Evolutionary conservation across 139 green algal species (phyloP).

Genomic region (Coelastrella sp.): DNA sequence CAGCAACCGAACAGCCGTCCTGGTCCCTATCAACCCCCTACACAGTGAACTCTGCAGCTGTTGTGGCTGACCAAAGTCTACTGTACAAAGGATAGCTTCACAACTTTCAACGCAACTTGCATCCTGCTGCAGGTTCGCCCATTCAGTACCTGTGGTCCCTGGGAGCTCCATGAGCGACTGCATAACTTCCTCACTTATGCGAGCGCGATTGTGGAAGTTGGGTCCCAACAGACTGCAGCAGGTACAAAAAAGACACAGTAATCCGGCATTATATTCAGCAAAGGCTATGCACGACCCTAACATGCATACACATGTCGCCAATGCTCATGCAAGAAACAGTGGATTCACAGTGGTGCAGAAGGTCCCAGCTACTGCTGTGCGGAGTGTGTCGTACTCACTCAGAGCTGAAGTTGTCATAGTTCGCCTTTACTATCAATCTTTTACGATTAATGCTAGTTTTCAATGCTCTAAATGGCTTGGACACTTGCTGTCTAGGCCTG

Average conservation of each 20-base stretch:
- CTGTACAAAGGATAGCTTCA: background rate
- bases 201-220: conserved; percentile 59
- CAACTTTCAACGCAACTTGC: conserved; percentile 48
- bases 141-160: conserved; percentile 62
- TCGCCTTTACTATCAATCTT: conserved; percentile 13
- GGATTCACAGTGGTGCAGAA: background rate
- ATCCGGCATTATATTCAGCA: background rate
- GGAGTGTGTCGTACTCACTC: conserved; percentile 33
- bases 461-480: background rate
- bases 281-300: background rate
- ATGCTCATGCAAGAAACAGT: background rate
- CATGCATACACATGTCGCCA: background rate
- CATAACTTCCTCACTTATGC: conserved; percentile 73
- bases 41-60: background rate
- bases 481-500: background rate
- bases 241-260: background rate
- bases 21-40: conserved; percentile 56
- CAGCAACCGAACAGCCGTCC: too few species aligned
- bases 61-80: background rate
- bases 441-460: background rate
- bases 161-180: conserved; percentile 77
- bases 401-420: conserved; percentile 45
- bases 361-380: background rate
- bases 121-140: conserved; percentile 38
- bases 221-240: conserved; percentile 55